Percentiles rank a stretch among this genome's conserved stretches.
These are phyloP conservation scores for Yarrowia deformans DNA, from an alignment of 805 yeast species.

Conservation along the genomic window DNA sequence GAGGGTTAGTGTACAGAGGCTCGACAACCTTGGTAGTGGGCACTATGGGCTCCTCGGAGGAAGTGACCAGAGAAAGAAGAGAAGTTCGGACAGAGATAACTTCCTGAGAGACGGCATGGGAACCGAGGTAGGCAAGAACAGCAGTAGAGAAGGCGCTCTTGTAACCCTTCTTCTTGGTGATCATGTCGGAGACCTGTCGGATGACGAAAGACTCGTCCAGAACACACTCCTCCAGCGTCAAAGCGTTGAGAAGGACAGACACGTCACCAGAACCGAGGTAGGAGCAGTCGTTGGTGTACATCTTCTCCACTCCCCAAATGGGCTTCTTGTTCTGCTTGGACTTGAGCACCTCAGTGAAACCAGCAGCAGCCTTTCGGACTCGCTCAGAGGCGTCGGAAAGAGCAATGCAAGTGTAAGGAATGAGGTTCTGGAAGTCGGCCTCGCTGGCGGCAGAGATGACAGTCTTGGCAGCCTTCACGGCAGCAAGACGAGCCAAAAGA, in stretches of 20 bases:
- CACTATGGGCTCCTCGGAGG: slow-evolving; percentile 50
- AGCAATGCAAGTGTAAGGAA: slow-evolving; percentile 49
- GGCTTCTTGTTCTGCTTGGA: slow-evolving; percentile 44
- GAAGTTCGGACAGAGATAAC: slow-evolving; percentile 16
- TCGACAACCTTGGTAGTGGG: slow-evolving; percentile 45
- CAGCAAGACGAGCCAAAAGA: slow-evolving; percentile 50
- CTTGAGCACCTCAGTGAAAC: slow-evolving; percentile 44
- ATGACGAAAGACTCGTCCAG: slow-evolving; percentile 61
- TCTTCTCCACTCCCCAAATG: slow-evolving; percentile 44
- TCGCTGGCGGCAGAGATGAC: slow-evolving; percentile 4
- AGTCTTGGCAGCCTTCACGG: slow-evolving; percentile 46
- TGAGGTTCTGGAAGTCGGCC: slow-evolving; percentile 50
- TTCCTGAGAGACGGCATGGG: slow-evolving; percentile 29
- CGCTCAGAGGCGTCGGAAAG: slow-evolving; percentile 49
- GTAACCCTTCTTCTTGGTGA: slow-evolving; percentile 29
- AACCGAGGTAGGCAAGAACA: slow-evolving; percentile 30
- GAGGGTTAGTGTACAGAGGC: slow-evolving; percentile 41
- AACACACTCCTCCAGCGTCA: slow-evolving; percentile 55
- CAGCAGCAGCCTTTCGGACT: slow-evolving; percentile 48
- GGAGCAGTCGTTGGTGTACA: slow-evolving; percentile 61
- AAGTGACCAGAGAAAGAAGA: slow-evolving; percentile 47
- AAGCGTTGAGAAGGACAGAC: slow-evolving; percentile 54
- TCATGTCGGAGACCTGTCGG: slow-evolving; percentile 23
- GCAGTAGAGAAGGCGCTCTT: slow-evolving; percentile 34
- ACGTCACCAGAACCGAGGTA: slow-evolving; percentile 56